Base-by-base conservation (phyloP, 2,329 filamentous ascomycete species). In the Fusarium domesticum region DNA sequence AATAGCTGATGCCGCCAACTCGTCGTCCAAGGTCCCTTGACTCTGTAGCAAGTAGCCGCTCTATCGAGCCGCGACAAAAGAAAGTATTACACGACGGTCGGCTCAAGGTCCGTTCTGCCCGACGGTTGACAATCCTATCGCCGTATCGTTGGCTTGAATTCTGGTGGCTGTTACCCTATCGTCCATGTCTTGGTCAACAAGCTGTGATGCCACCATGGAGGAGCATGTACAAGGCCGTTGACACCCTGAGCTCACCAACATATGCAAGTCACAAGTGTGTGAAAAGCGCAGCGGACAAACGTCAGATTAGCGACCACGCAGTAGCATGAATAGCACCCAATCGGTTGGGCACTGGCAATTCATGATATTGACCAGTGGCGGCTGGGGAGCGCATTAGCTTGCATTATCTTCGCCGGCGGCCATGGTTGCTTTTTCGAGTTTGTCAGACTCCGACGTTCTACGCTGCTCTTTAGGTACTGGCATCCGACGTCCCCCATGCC, bases 281-380 rank as follows among this genome's bases (percentile, higher is more conserved):
- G n/a, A n/a, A n/a, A 56, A 37, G 44, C 44, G 39, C 35, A 41
- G 44, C 44, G 46, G 42, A 37, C 46, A 52, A 53, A 48, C 42
- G 48, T 47, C 45, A 59, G 57, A 58, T 60, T 59, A 57, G 57
- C 57, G 57, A 58, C 43, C 37, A 43, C 44, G 45, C 45, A 48
- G 47, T 51, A 32, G 42, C n/a, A n/a, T 53, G 45, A 51, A 55
- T 36, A 37, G 42, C 37, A 54, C 40, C 54, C 53, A 58, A 58
- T 54, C 54, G 46, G 48, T 50, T 59, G 44, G 44, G 45, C 42
- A 49, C 45, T 58, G 47, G 42, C 45, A 59, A 51, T 50, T 57
- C 53, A 55, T 37, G 39, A 57, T 55, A 50, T 55, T 55, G 44
- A 46, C 37, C 40, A 17, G 40, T 46, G 45, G 41, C 34, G 35